These are phyloP conservation scores for Rhododendron williamsianum DNA, from an alignment of 148 eudicot genomes.

Conservation along the genomic window DNA sequence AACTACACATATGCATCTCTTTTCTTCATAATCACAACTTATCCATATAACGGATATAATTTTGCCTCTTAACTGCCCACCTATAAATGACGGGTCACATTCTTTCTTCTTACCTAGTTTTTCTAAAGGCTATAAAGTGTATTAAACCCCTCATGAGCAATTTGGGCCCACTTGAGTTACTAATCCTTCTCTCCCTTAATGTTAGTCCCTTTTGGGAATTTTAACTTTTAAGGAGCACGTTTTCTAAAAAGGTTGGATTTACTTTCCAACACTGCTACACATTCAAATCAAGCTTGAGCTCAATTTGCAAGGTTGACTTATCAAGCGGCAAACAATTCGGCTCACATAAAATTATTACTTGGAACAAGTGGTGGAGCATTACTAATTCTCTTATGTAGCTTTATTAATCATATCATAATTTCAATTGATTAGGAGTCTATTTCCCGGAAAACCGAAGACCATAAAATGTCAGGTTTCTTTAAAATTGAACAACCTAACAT, in stretches of 20 bases:
- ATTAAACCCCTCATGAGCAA: neutral
- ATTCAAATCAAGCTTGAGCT: neutral
- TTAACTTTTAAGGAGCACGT: neutral
- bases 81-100: neutral
- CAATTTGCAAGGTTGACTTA: neutral
- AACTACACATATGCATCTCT: neutral
- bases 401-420: neutral
- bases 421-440: neutral
- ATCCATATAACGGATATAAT: neutral
- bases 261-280: neutral
- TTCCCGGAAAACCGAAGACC: neutral
- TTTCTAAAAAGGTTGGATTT: neutral
- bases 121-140: neutral
- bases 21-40: neutral
- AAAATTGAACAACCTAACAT: neutral
- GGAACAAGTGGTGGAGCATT: neutral
- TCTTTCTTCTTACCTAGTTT: neutral
- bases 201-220: neutral
- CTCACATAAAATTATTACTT: neutral
- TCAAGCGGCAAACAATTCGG: neutral
- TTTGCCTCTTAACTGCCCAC: neutral
- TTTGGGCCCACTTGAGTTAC: neutral
- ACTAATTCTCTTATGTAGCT: neutral
- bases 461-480: neutral
- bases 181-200: neutral